Conservation (phyloP, 768 basidiomycete species). For the Gymnopilus dilepis region DNA sequence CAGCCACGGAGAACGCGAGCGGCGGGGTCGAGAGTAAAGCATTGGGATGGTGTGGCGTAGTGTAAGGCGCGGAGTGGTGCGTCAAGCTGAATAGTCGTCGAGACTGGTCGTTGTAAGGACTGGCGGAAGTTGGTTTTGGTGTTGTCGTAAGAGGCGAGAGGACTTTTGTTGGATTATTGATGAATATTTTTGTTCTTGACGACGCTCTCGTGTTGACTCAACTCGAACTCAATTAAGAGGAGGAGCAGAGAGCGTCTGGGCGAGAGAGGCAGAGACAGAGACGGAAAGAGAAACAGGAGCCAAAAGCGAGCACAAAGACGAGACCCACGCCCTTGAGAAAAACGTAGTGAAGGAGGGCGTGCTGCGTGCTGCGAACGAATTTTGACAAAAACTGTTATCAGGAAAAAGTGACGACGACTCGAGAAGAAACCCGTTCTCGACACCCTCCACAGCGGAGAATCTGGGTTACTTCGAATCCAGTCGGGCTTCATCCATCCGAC, state of each 20-base stretch:
- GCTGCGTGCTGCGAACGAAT: background rate
- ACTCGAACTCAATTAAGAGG: conserved; percentile 9
- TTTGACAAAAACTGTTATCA: background rate
- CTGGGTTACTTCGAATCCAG: conserved; percentile 9
- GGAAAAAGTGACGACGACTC: conserved; percentile 8
- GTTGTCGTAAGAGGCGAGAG: background rate
- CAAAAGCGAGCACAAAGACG: background rate
- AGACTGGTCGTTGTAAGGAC: background rate
- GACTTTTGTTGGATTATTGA: too few relatives aligned
- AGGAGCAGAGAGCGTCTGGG: conserved; percentile 8
- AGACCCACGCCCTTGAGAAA: background rate
- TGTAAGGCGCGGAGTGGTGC: background rate
- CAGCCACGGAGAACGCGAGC: background rate
- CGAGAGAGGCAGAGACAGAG: background rate
- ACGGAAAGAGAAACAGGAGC: background rate
- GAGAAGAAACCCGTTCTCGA: conserved; percentile 7
- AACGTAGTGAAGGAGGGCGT: background rate
- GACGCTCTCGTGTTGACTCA: background rate
- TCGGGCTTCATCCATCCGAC: background rate
- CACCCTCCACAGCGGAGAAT: conserved; percentile 10
- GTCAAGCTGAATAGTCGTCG: background rate
- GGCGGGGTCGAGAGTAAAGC: background rate
- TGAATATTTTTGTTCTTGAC: background rate
- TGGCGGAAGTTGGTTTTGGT: background rate
- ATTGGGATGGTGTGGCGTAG: too few relatives aligned